A percentile compares a stretch with the other conserved stretches of the same genome.
These are phyloP conservation scores for Trichopus zeylanicus DNA, from an alignment of 116 monocot species.

Conservation along the genomic window DNA sequence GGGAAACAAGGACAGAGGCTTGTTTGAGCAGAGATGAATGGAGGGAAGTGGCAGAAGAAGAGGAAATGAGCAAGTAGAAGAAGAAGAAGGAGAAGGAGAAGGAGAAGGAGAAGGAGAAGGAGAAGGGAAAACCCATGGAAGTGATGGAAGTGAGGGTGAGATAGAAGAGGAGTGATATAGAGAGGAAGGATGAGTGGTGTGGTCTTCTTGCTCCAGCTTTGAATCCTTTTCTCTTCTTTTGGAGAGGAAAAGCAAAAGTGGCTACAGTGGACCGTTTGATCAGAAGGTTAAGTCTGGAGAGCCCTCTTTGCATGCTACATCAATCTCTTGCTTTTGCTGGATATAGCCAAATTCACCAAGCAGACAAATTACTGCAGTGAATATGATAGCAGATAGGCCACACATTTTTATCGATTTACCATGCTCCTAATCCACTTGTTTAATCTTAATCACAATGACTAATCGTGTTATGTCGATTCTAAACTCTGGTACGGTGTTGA, in stretches of 20 bases:
- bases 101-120: conserved; percentile 3
- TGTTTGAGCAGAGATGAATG: conserved; percentile 21
- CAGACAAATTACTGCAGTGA: not conserved
- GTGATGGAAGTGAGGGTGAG: not conserved
- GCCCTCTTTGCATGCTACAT: conserved; percentile 1
- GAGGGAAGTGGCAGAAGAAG: not conserved
- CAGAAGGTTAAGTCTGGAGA: not conserved
- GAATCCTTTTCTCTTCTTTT: conserved; percentile 25
- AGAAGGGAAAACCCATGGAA: conserved; percentile 26
- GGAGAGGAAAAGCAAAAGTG: conserved; percentile 24
- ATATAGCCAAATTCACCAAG: not conserved
- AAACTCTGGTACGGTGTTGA: no score
- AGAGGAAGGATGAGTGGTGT: not conserved
- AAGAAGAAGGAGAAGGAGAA: conserved; percentile 9
- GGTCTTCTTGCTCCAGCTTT: conserved; percentile 2
- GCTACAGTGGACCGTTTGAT: conserved; percentile 1
- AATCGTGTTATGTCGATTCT: no score
- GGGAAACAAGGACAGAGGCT: conserved; percentile 41
- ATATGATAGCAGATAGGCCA: not conserved
- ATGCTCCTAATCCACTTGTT: no score
- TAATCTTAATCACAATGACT: no score
- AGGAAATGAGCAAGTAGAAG: conserved; percentile 9
- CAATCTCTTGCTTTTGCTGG: not conserved
- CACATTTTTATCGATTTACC: not conserved
- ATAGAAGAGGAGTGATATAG: not conserved